Evolutionary conservation across 2,329 filamentous ascomycete genomes (phyloP).

Genomic region (Endoconidiophora laricicola): DNA sequence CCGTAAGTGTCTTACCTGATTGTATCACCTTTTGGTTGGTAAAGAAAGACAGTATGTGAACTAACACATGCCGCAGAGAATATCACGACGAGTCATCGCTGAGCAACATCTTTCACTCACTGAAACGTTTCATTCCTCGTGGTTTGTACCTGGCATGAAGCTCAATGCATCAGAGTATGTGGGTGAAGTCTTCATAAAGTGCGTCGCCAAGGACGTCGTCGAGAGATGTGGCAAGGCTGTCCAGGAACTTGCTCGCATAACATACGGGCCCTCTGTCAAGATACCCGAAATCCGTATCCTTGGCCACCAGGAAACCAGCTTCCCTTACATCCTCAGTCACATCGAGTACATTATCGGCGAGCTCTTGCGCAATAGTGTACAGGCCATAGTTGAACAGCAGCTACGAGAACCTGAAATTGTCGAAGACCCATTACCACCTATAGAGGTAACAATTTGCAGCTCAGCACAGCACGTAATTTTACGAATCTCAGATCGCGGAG

Average conservation of each 20-base stretch:
- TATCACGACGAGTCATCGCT: slow-evolving; percentile 88
- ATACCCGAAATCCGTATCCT: slow-evolving; percentile 70
- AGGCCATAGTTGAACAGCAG: slow-evolving; percentile 70
- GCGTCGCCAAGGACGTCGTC: slow-evolving; percentile 78
- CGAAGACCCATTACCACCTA: slow-evolving; percentile 46
- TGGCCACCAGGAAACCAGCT: slow-evolving; percentile 76
- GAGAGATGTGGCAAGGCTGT: slow-evolving; percentile 65
- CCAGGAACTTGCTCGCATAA: slow-evolving; percentile 54
- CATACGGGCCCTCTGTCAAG: slow-evolving; percentile 52
- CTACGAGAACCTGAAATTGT: slow-evolving; percentile 23
- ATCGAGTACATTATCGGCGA: slow-evolving; percentile 96
- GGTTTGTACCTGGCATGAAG: slow-evolving; percentile 71
- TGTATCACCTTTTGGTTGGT: too few relatives aligned
- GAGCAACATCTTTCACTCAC: slow-evolving; percentile 93
- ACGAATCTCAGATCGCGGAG: slow-evolving; percentile 85
- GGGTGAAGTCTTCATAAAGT: slow-evolving; percentile 87
- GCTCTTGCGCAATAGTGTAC: slow-evolving; percentile 83
- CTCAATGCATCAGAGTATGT: slow-evolving; percentile 67
- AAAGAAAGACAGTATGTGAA: not conserved
- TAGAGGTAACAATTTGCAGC: slow-evolving; percentile 90
- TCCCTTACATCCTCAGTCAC: slow-evolving; percentile 91
- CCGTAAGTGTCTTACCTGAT: slow-evolving; percentile 37
- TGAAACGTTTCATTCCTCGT: slow-evolving; percentile 80
- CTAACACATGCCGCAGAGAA: slow-evolving; percentile 40
- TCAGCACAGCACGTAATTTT: slow-evolving; percentile 91